A percentile compares a stretch with the other conserved stretches of the same genome.
Conservation (phyloP, 176 grass and related monocot genomes). For the Phoenix dactylifera region DNA sequence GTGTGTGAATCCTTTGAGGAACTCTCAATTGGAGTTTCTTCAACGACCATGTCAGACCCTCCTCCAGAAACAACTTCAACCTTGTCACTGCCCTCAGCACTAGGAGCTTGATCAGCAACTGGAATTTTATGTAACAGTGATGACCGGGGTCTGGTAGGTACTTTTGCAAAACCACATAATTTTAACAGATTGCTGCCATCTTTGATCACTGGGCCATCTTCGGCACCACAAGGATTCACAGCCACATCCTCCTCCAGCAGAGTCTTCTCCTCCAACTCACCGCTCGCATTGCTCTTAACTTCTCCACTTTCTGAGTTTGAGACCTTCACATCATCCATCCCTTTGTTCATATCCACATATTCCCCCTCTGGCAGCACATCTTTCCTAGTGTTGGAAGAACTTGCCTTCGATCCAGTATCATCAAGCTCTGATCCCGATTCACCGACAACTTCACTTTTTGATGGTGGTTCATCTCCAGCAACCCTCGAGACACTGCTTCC, state of each 20-base stretch:
- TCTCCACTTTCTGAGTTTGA: conserved; percentile 32
- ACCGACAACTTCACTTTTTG: conserved; percentile 41
- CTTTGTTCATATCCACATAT: conserved; percentile 26
- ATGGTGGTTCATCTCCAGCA: conserved; percentile 32
- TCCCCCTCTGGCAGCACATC: conserved; percentile 21
- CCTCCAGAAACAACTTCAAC: conserved; percentile 30
- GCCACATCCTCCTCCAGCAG: conserved; percentile 17
- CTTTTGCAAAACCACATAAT: conserved; percentile 44
- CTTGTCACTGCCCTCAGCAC: conserved; percentile 19
- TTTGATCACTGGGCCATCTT: conserved; percentile 15
- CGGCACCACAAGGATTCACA: conserved; percentile 17
- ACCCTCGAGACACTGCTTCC: conserved; percentile 67
- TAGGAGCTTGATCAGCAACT: conserved; percentile 12
- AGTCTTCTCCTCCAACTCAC: conserved; percentile 23
- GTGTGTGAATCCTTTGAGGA: conserved; percentile 18
- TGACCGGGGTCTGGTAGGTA: conserved; percentile 53
- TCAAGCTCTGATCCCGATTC: conserved; percentile 63
- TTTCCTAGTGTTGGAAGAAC: conserved; percentile 45
- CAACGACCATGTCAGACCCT: conserved; percentile 19
- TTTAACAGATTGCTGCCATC: conserved; percentile 30
- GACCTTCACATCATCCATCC: conserved; percentile 33
- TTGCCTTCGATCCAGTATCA: conserved; percentile 74
- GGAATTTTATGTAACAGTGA: conserved; percentile 39
- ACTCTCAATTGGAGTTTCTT: conserved; percentile 22
- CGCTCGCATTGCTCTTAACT: conserved; percentile 10